These are phyloP conservation scores for Leptographium wingfieldii DNA, from an alignment of 2,329 filamentous ascomycete species.

Conservation along the genomic window DNA sequence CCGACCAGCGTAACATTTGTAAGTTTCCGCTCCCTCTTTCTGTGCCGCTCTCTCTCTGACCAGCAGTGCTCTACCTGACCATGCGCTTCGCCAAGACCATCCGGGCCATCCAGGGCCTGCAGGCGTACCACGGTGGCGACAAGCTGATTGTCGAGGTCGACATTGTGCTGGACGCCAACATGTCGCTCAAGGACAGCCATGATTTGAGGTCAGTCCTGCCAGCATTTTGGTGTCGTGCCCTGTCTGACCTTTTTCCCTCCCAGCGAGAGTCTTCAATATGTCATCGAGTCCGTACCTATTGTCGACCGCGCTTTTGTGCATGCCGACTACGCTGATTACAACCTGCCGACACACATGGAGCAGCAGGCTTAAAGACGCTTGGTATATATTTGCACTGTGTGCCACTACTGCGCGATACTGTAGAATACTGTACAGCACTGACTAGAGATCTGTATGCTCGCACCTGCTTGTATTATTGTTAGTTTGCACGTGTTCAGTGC, in stretches of 20 bases:
- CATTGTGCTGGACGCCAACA: conserved; percentile 67
- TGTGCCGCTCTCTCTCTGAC: background rate
- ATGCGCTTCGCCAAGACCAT: conserved; percentile 90
- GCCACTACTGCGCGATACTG: background rate
- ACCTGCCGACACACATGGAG: conserved; percentile 46
- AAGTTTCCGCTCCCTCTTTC: conserved; percentile 4
- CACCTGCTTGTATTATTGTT: background rate
- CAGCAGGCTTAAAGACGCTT: conserved; percentile 19
- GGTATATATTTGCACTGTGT: background rate
- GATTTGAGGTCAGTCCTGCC: conserved; percentile 43
- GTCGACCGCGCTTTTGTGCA: conserved; percentile 63
- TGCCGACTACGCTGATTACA: conserved; percentile 50
- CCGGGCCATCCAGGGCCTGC: conserved; percentile 69
- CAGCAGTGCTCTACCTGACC: conserved; percentile 63
- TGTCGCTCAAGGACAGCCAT: conserved; percentile 65
- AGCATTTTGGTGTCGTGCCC: background rate
- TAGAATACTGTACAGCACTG: background rate
- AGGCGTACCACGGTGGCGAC: conserved; percentile 76
- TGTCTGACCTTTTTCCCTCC: background rate
- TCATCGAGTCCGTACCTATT: conserved; percentile 70
- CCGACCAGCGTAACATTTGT: conserved; percentile 68
- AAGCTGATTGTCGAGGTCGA: conserved; percentile 75
- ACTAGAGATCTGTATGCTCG: background rate
- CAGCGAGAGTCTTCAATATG: conserved; percentile 65
- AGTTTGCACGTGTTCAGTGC: background rate